phyloP scores from a whole-genome alignment of 2,329 filamentous ascomycete genomes.

The Exophiala xenobiotica region DNA sequence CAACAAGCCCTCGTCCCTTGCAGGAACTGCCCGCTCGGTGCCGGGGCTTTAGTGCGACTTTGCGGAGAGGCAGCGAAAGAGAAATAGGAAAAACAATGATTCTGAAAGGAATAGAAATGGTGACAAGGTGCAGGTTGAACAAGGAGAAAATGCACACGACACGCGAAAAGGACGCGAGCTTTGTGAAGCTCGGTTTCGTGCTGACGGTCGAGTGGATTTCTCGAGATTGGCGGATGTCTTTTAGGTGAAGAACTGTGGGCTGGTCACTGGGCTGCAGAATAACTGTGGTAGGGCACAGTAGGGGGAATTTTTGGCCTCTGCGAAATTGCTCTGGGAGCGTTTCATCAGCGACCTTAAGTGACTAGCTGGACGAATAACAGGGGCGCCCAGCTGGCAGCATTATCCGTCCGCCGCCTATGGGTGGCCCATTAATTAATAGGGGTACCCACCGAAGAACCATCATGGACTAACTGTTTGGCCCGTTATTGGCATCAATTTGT shows the following conservation, averaged over 20 bases:
- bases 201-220: slow-evolving; percentile 4
- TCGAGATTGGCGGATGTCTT: too few species aligned
- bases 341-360: slow-evolving; percentile 5
- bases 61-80: slow-evolving; percentile 9
- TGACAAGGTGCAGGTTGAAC: neutral
- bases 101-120: neutral
- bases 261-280: neutral
- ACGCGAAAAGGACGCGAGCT: slow-evolving; percentile 17
- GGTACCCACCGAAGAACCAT: too few species aligned
- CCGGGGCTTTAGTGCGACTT: slow-evolving; percentile 8
- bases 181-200: neutral
- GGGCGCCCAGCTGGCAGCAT: neutral
- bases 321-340: slow-evolving; percentile 3
- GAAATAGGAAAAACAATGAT: neutral
- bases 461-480: too few species aligned
- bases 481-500: too few species aligned
- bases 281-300: neutral
- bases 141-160: slow-evolving; percentile 9
- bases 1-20: slow-evolving; percentile 19
- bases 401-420: neutral
- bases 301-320: neutral
- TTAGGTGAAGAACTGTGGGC: too few species aligned
- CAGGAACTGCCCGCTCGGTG: slow-evolving; percentile 22
- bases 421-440: too few species aligned
- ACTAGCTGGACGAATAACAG: neutral